Base-by-base conservation (phyloP, 1,284 basidiomycete genomes). In the Sparassis latifolia region DNA sequence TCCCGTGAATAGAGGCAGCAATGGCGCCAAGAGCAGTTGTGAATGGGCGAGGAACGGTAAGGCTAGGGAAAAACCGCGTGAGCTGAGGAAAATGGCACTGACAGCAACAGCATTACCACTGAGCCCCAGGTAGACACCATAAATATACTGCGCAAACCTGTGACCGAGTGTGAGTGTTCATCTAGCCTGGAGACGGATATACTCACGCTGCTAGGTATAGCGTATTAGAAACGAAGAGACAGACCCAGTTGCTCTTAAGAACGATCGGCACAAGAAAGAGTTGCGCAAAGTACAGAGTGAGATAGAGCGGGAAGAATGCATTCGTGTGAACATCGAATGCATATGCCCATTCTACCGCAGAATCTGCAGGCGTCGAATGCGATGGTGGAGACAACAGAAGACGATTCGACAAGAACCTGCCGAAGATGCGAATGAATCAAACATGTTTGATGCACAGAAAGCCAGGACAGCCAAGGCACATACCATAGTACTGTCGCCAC, bases 281-380 rank as follows among this genome's bases (percentile, higher is more conserved):
- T 63, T 96, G 89, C 0, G 85, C 86, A 48, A 92, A 74, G 66
- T 95, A 94, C 47, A 95, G 78, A 12, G 89, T 87, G 52, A 96
- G 78, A 69, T 90, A 95, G 49, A 92, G 74, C 3, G 93, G 93
- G 70, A 96, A 96, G 76, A 97, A 97, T 3, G 91, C 84, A 63
- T 97, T 97, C 55, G 89, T 93, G 64, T 95, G 92, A 12, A 97
- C 89, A 67, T 97, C 94, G 62, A 97, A 95, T 10, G 89, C 89
- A 68, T 95, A 97, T 12, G 86, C 88, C 86, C 89, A 93, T 74
- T 94, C 91, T 42, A 94, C 87, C 10, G 72, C 68, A 28, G 87
- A 83, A 59, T 92, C 89, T 4, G 80, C 76, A 0, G 81, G 78
- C 2, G 82, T 80, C 12, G 83, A 82, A 66, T 87, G 85, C 44